Conservation (phyloP, 805 yeast genomes). For the Saccharomycopsis schoenii region DNA sequence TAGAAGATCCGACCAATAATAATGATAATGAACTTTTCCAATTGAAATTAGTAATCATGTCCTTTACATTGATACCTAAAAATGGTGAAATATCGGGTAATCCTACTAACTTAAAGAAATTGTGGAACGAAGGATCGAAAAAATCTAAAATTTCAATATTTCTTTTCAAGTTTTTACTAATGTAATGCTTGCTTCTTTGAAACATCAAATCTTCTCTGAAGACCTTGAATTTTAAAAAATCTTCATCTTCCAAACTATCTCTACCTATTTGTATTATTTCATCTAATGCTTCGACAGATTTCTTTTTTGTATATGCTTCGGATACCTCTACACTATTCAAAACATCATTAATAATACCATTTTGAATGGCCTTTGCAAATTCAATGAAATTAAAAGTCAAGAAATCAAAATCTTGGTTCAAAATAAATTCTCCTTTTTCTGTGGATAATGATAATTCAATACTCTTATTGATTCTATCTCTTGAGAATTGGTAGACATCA, state of each 20-base stretch:
- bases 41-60: constrained; percentile 23
- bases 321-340: constrained; percentile 50
- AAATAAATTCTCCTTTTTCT: constrained; percentile 19
- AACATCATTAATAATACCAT: constrained; percentile 55
- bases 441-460: constrained; percentile 26
- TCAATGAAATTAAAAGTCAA: constrained; percentile 47
- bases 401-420: constrained; percentile 33
- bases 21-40: constrained; percentile 27
- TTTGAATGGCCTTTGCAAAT: constrained; percentile 63
- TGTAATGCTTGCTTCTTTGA: constrained; percentile 55
- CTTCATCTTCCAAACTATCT: constrained; percentile 51
- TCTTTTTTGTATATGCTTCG: constrained; percentile 58
- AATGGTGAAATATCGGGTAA: constrained; percentile 14
- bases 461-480: constrained; percentile 39
- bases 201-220: constrained; percentile 78
- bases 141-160: constrained; percentile 63
- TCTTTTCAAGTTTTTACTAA: constrained; percentile 47
- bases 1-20: constrained; percentile 24
- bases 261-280: constrained; percentile 55
- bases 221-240: constrained; percentile 41
- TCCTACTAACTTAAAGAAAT: constrained; percentile 40
- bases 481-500: constrained; percentile 52
- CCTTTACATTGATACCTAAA: background rate
- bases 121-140: constrained; percentile 64
- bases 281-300: constrained; percentile 52